phyloP scores from a whole-genome alignment of 495 filamentous ascomycete species.

The Cercophora samala region DNA sequence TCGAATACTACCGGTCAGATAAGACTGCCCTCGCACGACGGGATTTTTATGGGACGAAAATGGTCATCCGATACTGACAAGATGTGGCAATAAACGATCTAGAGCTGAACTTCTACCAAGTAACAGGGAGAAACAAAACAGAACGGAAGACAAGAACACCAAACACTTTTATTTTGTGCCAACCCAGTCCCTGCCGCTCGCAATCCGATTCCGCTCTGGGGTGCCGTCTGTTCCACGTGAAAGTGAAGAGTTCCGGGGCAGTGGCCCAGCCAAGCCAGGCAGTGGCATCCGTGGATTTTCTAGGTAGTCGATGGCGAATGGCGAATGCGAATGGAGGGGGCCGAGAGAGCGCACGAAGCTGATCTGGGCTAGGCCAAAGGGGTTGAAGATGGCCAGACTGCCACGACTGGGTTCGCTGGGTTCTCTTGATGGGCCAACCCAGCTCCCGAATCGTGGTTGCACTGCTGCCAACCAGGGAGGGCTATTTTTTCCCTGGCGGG shows the following conservation, averaged over 20 bases:
- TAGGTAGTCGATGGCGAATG: not conserved
- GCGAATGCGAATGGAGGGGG: not conserved
- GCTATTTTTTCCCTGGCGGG: conserved; percentile 17
- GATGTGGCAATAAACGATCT: not conserved
- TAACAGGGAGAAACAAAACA: not conserved
- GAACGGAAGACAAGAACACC: not conserved
- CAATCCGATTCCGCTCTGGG: conserved; percentile 1
- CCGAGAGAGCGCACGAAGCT: conserved; percentile 2
- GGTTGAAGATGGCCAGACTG: conserved; percentile 4
- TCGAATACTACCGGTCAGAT: not conserved
- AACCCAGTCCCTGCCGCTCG: conserved; percentile 2
- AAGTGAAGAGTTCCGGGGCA: not conserved
- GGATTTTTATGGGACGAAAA: not conserved
- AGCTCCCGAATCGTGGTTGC: conserved; percentile 11
- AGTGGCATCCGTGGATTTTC: not conserved
- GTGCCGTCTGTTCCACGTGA: not conserved
- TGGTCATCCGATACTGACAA: not conserved
- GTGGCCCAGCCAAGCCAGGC: conserved; percentile 3
- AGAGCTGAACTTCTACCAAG: not conserved
- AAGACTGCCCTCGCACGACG: not conserved
- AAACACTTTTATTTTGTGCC: conserved; percentile 1
- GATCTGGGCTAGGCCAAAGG: conserved; percentile 9
- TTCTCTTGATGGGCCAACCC: conserved; percentile 18
- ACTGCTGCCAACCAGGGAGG: conserved; percentile 3
- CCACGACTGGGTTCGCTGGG: not conserved